Percentiles rank a stretch among this genome's conserved stretches.
phyloP scores from a whole-genome alignment of 1,284 basidiomycete species.

The Ceratorhiza oryzae-sativae region DNA sequence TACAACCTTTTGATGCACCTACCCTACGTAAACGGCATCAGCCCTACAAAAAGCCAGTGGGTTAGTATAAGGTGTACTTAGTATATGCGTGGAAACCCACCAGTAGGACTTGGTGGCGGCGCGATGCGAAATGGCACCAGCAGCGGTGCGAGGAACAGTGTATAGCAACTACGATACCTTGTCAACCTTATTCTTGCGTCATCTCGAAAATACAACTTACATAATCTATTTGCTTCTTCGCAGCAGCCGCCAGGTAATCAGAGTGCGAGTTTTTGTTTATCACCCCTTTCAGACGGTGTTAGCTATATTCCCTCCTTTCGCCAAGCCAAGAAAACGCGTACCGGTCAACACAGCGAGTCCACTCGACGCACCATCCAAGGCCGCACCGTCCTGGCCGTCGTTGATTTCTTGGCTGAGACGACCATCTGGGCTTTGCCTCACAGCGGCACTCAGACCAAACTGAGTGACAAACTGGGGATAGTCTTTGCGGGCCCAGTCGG shows the following conservation, averaged over 20 bases:
- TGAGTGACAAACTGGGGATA: constrained; percentile 46
- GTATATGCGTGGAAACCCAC: neutral
- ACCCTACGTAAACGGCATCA: constrained; percentile 13
- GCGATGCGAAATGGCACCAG: constrained; percentile 21
- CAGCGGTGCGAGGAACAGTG: constrained; percentile 9
- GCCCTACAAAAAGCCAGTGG: neutral
- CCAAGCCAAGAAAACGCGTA: constrained; percentile 18
- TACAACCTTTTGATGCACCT: no score
- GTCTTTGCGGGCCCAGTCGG: constrained; percentile 44
- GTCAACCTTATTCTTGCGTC: neutral
- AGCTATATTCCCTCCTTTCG: neutral
- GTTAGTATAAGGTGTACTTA: neutral
- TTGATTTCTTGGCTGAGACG: constrained; percentile 49
- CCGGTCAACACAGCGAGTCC: constrained; percentile 47
- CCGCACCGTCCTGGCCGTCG: constrained; percentile 48
- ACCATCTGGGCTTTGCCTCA: constrained; percentile 48
- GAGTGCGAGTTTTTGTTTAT: constrained; percentile 1
- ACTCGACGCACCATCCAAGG: constrained; percentile 49
- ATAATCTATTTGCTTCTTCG: constrained; percentile 18
- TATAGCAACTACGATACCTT: neutral
- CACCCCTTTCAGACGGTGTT: neutral
- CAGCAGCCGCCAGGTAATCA: neutral
- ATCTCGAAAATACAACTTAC: neutral
- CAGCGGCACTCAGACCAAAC: constrained; percentile 48
- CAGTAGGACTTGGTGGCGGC: neutral